Conservation (phyloP, 2,329 filamentous ascomycete genomes). For the Cadophora luteo-olivacea region DNA sequence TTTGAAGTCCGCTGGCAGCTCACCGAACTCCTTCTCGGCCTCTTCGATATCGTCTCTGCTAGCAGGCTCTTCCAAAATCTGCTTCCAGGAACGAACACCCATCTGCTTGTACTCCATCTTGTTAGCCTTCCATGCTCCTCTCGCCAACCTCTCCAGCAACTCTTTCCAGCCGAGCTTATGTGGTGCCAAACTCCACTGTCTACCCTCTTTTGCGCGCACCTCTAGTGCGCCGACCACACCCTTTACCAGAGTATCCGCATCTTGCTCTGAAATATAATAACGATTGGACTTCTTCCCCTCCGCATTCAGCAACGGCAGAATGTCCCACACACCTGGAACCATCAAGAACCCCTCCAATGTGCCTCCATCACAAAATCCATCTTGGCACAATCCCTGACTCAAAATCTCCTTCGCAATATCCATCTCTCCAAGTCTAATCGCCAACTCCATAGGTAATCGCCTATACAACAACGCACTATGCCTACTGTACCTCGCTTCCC, state of each 20-base stretch:
- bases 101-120: constrained; percentile 17
- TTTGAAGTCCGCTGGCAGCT: constrained; percentile 28
- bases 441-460: constrained; percentile 26
- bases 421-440: constrained; percentile 27
- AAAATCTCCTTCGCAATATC: constrained; percentile 23
- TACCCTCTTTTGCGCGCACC: constrained; percentile 22
- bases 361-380: constrained; percentile 26
- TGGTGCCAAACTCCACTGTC: constrained; percentile 25
- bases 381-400: constrained; percentile 22
- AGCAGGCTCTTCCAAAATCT: constrained; percentile 28
- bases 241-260: constrained; percentile 23
- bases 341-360: constrained; percentile 24
- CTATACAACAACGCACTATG: constrained; percentile 22
- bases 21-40: constrained; percentile 24
- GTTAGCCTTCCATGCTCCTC: constrained; percentile 29
- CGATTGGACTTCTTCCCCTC: constrained; percentile 27
- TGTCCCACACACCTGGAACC: constrained; percentile 31
- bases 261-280: constrained; percentile 24
- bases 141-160: constrained; percentile 26
- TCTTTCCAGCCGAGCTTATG: constrained; percentile 28
- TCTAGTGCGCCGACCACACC: constrained; percentile 19
- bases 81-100: constrained; percentile 17
- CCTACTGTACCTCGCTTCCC: not conserved
- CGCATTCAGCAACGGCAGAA: constrained; percentile 28
- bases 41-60: constrained; percentile 26